Evolutionary conservation across 345 rosid species (phyloP).

Genomic region (Salix exigua): DNA sequence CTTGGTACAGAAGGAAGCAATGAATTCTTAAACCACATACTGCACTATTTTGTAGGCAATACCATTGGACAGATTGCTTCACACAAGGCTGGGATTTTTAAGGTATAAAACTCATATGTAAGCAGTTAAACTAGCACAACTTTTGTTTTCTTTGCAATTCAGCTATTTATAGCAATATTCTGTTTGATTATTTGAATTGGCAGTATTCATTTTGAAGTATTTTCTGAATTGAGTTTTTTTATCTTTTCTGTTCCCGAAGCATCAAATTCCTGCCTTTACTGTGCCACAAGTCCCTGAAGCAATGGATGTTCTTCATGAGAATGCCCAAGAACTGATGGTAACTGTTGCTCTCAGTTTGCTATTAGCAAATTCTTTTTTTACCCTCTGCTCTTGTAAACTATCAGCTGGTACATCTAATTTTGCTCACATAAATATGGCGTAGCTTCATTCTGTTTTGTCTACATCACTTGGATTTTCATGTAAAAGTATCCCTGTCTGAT

Average conservation of each 20-base stretch:
- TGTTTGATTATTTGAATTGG: constrained; percentile 21
- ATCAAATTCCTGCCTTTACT: constrained; percentile 78
- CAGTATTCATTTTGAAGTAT: constrained; percentile 37
- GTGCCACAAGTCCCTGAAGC: constrained; percentile 79
- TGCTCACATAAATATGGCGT: not conserved
- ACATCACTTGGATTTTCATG: not conserved
- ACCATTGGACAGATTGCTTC: constrained; percentile 70
- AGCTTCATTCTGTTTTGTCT: not conserved
- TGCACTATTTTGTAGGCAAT: constrained; percentile 47
- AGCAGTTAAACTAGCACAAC: constrained; percentile 13
- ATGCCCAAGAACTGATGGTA: constrained; percentile 54
- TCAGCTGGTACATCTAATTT: not conserved
- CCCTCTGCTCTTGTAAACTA: not conserved
- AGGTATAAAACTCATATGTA: constrained; percentile 47
- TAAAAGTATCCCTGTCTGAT: not conserved
- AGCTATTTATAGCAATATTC: constrained; percentile 17
- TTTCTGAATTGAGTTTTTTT: constrained; percentile 49
- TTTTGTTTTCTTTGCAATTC: constrained; percentile 9
- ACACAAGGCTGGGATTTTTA: constrained; percentile 90
- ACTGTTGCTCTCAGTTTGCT: constrained; percentile 4
- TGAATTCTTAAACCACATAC: constrained; percentile 11
- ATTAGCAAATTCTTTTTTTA: not conserved
- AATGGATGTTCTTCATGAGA: constrained; percentile 62
- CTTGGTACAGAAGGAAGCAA: not conserved
- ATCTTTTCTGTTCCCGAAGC: constrained; percentile 65